Base-by-base conservation (phyloP, 2,329 filamentous ascomycete species). In the Verticillium tricorpus region DNA sequence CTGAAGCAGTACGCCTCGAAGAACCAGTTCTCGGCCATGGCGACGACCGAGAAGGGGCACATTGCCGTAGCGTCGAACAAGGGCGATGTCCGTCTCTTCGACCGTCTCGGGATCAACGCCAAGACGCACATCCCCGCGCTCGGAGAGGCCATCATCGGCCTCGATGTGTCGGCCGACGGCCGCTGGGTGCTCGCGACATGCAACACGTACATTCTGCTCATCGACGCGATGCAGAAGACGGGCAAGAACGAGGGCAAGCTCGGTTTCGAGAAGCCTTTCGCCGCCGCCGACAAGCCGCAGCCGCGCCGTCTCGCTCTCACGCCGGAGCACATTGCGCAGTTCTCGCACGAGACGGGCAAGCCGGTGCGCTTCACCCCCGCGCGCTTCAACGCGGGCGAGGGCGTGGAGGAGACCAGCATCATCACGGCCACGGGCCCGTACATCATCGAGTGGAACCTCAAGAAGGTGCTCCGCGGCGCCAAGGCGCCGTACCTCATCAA, bases 241-340 rank as follows among this genome's bases (percentile, higher is more conserved):
- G 95, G 95, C 74, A 98, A 97, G 82, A 96, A 98, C 67, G 92
- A 95, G 72, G 95, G 95, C 72, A 97, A 97, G 77, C 88, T 99
- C n/a, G 95, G 95, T 2, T 99, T 99, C 72, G 93, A 99, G 77
- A 93, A 91, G 74, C 82, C 92, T 0, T 99, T 99, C 70, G 88
- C 91, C 3, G 96, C 96, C 67, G 93, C 97, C 73, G 85, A 89
- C 22, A 99, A 99, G 76, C 95, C 95, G 2, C 92, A 96, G 70
- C 95, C 95, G 39, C 90, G 92, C 60, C 92, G 95, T 68, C 86
- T 99, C 12, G 92, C 89, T 14, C 84, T 99, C 40, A 93, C 90
- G 7, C 95, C 95, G 0, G 88, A 91, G 63, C 95, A 99, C 74
- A 92, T 98, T 32, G 95, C 95, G 0, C 95, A 99, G 73, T 97